phyloP scores from a whole-genome alignment of 768 basidiomycete species.

The Mrakia gelida region DNA sequence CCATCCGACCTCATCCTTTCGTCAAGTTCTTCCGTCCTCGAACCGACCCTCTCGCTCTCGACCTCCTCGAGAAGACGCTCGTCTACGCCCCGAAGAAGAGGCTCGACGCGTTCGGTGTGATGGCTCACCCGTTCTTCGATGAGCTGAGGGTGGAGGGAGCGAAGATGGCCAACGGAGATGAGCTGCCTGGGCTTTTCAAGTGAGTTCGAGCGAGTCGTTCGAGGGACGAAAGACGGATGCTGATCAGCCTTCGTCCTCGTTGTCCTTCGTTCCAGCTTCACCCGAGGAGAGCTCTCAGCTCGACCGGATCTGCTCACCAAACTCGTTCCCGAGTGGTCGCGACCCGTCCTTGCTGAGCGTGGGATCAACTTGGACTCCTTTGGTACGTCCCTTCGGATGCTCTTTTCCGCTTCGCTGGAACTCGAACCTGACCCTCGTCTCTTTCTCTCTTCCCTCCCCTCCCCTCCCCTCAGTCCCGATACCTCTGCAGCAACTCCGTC shows the following conservation, averaged over 20 bases:
- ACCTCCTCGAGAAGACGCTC: constrained; percentile 85
- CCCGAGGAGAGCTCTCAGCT: constrained; percentile 76
- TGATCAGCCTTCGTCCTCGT: not conserved
- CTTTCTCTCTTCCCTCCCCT: not conserved
- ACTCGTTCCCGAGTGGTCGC: constrained; percentile 84
- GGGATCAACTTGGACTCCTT: not conserved
- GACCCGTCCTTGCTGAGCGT: constrained; percentile 61
- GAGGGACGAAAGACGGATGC: not conserved
- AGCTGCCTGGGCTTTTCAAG: constrained; percentile 91
- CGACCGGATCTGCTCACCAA: constrained; percentile 88
- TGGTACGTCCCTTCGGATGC: constrained; percentile 2
- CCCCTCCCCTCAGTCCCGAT: not conserved
- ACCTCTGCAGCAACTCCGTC: not conserved
- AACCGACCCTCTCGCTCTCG: constrained; percentile 89
- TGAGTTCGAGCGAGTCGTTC: constrained; percentile 47
- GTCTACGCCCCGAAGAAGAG: constrained; percentile 97
- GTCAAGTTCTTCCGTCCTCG: constrained; percentile 98
- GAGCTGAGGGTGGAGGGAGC: constrained; percentile 85
- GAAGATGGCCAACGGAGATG: constrained; percentile 93
- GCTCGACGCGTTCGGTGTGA: constrained; percentile 82
- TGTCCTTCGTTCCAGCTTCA: not conserved
- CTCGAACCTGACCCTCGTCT: not conserved
- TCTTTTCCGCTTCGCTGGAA: not conserved
- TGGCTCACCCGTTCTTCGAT: constrained; percentile 91
- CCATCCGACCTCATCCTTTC: constrained; percentile 98